Evolutionary conservation across 2,329 filamentous ascomycete genomes (phyloP).

Genomic region (Colletotrichum falcatum): DNA sequence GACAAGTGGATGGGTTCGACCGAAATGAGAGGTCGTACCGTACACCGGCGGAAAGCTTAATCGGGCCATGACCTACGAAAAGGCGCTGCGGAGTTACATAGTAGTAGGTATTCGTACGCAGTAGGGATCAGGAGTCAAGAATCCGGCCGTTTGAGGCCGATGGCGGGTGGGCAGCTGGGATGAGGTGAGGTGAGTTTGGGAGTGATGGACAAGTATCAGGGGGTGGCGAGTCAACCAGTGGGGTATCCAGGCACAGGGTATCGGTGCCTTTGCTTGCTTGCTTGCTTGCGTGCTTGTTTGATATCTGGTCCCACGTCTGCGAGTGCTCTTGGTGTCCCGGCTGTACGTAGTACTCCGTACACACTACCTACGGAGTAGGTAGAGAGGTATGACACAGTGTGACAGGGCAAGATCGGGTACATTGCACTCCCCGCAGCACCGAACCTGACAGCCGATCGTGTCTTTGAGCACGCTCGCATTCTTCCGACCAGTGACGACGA

Average conservation of each 20-base stretch:
- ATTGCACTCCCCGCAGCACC: not conserved
- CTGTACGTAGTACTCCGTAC: not conserved
- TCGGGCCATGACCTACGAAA: not conserved
- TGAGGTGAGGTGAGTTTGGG: not conserved
- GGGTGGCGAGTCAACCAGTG: constrained; percentile 29
- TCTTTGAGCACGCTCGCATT: constrained; percentile 16
- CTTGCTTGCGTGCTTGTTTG: not conserved
- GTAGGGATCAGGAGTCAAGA: not conserved
- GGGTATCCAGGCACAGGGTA: not conserved
- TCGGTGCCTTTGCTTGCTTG: not conserved
- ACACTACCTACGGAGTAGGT: not conserved
- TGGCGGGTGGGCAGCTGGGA: not conserved
- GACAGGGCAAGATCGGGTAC: not conserved
- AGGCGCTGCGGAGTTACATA: too few species aligned
- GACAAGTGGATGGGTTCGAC: not conserved
- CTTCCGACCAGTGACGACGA: constrained; percentile 28
- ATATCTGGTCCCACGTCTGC: not conserved
- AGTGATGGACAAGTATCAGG: constrained; percentile 7
- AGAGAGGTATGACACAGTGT: constrained; percentile 21
- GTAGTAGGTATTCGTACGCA: too few species aligned
- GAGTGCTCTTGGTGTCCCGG: too few species aligned
- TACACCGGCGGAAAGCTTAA: constrained; percentile 9
- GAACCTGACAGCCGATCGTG: not conserved
- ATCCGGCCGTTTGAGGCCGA: not conserved
- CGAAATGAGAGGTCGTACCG: constrained; percentile 4